Evolutionary conservation across 1,284 basidiomycete species (phyloP).

Genomic region (Ceratobasidium sp.): DNA sequence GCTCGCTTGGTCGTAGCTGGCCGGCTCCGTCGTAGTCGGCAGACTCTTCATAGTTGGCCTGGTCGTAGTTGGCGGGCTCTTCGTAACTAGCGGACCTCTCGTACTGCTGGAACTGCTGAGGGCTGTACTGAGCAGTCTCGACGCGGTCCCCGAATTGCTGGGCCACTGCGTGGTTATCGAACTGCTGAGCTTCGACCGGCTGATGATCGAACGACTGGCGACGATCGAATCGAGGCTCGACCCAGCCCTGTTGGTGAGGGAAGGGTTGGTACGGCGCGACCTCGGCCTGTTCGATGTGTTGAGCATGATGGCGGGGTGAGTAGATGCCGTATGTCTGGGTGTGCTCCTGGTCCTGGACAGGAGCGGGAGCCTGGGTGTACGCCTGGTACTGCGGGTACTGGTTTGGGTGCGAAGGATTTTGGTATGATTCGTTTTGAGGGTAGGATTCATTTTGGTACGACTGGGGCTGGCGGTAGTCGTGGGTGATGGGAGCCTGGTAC

Average conservation of each 20-base stretch:
- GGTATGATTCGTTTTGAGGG: background rate
- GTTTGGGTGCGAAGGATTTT: background rate
- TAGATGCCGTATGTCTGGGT: conserved; percentile 10
- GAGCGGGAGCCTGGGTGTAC: no score
- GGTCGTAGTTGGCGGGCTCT: no score
- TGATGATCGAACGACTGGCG: background rate
- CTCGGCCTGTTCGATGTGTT: background rate
- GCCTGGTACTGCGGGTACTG: background rate
- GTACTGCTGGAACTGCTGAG: no score
- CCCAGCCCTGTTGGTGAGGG: no score
- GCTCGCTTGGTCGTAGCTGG: no score
- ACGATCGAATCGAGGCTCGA: no score
- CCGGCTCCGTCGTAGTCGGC: no score
- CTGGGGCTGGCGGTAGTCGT: background rate
- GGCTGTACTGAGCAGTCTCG: no score
- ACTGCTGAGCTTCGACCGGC: background rate
- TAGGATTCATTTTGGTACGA: background rate
- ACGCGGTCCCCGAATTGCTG: background rate
- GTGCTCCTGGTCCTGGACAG: background rate
- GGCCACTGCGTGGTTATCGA: background rate
- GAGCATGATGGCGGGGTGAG: background rate
- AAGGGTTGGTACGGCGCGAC: background rate
- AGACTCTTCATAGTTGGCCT: no score
- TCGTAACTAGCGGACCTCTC: no score
- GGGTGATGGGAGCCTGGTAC: no score